Base-by-base conservation (phyloP, 2,329 filamentous ascomycete genomes). In the Sporothrix variecibatus region DNA sequence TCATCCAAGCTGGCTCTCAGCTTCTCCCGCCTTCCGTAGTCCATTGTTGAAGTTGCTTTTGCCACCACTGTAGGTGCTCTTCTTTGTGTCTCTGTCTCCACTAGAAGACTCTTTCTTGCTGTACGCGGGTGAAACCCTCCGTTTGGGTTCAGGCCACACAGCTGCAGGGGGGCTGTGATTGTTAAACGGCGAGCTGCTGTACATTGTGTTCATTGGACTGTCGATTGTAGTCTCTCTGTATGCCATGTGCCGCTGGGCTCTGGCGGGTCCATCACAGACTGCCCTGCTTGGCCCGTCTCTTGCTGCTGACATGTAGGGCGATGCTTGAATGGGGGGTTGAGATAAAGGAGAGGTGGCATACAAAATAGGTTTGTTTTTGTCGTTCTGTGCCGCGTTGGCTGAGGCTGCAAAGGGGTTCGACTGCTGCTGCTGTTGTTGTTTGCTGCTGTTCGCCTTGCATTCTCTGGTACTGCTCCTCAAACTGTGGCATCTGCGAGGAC, bases 391-490 rank as follows among this genome's bases (percentile, higher is more conserved):
- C 4, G 31, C 58, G n/a, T 31, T 71, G n/a, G 15, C 43, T 20
- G 43, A 49, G 15, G 43, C 43, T 1, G 38, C 34, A 23, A 75
- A 75, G 7, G 65, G 71, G 20, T 64, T 58, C 11, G 71, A 40
- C 49, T 74, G 68, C 40, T 75, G 43, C 26, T 69, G 69, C 69
- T 71, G 58, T 46, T 72, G 46, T 3, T 72, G 43, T 28, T 72
- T 73, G 15, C 49, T 74, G 58, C 6, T 75, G 40, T 17, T 72
- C 70, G 15, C 70, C 56, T 9, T 71, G 67, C 72, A 72, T 72
- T 20, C 43, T 70, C n/a, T 38, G 71, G 49, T 76, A 76, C 23
- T 76, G 75, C 56, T 73, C 73, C 6, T 77, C 75, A 56, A 76
- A 77, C 58, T 72, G 72, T 1, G 75, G 76, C 75, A 77, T 76